Evolutionary conservation across 2,329 filamentous ascomycete species (phyloP), one percentile per base, ranked within the genome.

Genomic region (Exophiala alcalophila): DNA sequence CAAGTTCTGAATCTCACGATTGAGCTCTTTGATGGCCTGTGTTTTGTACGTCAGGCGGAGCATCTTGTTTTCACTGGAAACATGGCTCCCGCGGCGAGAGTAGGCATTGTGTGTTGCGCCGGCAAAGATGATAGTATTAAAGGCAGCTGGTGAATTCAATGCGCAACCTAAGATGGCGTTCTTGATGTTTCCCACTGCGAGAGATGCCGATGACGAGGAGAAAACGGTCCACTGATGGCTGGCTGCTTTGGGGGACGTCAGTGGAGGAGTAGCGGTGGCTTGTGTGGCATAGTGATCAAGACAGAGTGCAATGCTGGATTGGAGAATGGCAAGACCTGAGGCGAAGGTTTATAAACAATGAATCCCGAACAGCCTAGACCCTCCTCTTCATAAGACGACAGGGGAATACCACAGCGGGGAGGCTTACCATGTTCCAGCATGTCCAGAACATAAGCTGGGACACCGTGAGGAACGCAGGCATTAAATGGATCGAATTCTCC

Each of bases 191-290:
- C 27, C 37, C 14, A 36, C 30, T 12, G 36, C 20, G 5, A 28
- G 4, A 9, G 12, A n/a, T 6, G 26, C 32, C 24, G 29, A 46
- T 11, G 25, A 25, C 19, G 38, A 41, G 31, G 24, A 30, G 38
- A 46, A 39, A n/a, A 49, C 27, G 18, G 25, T 39, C 47, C 47
- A 49, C 30, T 46, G 47, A 19, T 32, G 28, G n/a, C 37, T 37
- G 16, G 28, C 15, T 9, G 47, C 37, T 18, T 14, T 11, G 12
- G 15, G 10, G 14, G 10, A 32, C 18, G 23, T 40, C 29, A 25
- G 41, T 21, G 28, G 44, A 4, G 32, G 8, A 18, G 15, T 12
- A 24, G 9, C 11, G 28, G 21, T 29, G 9, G 23, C 11, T 35
- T 19, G 20, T 24, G 44, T 9, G n/a, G 34, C 31, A 20, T 40